Conservation (phyloP, 73 alveolate species). For the Paramecium bursaria region DNA sequence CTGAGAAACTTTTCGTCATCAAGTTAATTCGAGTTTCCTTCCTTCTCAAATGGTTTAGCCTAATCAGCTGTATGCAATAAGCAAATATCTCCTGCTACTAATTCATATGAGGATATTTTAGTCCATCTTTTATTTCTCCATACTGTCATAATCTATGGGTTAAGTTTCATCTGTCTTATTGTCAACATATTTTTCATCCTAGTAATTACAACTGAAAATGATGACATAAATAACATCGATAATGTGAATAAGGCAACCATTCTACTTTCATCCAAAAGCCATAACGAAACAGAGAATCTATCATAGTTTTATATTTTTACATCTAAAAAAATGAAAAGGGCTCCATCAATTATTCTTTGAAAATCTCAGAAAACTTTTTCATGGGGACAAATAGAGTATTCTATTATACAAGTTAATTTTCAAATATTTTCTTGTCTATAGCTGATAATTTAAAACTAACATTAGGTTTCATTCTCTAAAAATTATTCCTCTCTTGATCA, state of each 20-base stretch:
- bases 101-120: slow-evolving; percentile 84
- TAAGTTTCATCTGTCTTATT: slow-evolving; percentile 91
- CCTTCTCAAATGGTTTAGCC: slow-evolving; percentile 76
- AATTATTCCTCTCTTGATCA: slow-evolving; percentile 16
- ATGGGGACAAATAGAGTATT: slow-evolving; percentile 67
- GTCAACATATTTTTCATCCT: slow-evolving; percentile 94
- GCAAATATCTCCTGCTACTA: slow-evolving; percentile 93
- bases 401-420: slow-evolving; percentile 20
- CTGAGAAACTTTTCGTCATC: slow-evolving; percentile 72
- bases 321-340: slow-evolving; percentile 97
- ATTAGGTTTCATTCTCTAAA: slow-evolving; percentile 54
- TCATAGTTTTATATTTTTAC: no score
- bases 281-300: slow-evolving; percentile 93
- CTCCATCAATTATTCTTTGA: slow-evolving; percentile 69
- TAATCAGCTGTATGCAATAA: slow-evolving; percentile 77
- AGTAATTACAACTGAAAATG: slow-evolving; percentile 93
- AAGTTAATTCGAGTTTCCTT: slow-evolving; percentile 52
- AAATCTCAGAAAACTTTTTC: slow-evolving; percentile 62
- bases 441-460: not conserved
- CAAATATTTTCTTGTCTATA: not conserved
- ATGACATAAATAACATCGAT: slow-evolving; percentile 89
- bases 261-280: slow-evolving; percentile 98
- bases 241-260: slow-evolving; percentile 91
- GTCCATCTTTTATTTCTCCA: slow-evolving; percentile 85
- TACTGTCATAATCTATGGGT: slow-evolving; percentile 86